Evolutionary conservation across 495 filamentous ascomycete genomes (phyloP).

Genomic region (Lasiosphaeris hirsuta): DNA sequence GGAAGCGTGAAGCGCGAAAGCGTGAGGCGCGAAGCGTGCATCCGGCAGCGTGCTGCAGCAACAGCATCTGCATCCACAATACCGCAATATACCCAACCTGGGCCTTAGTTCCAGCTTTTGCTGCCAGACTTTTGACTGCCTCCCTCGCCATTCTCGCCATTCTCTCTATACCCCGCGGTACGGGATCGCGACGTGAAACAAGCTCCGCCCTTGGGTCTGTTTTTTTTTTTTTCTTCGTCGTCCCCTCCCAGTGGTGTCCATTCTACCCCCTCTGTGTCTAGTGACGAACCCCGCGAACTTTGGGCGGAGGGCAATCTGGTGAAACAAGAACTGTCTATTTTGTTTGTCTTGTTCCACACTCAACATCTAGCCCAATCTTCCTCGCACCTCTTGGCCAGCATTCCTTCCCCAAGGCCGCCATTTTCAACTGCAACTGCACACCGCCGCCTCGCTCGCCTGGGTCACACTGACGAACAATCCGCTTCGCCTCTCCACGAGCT

Average conservation of each 20-base stretch:
- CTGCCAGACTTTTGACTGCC: conserved; percentile 11
- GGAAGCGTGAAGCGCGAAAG: too few species aligned
- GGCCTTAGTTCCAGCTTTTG: conserved; percentile 21
- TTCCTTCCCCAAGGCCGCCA: too few species aligned
- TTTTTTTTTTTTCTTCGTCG: background rate
- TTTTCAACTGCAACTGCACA: too few species aligned
- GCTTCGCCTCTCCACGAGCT: background rate
- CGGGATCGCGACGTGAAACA: conserved; percentile 20
- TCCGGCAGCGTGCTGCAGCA: conserved; percentile 13
- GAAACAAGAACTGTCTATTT: background rate
- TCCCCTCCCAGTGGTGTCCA: background rate
- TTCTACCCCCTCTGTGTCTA: background rate
- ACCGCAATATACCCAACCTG: conserved; percentile 24
- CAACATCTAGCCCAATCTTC: background rate
- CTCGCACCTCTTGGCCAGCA: too few species aligned
- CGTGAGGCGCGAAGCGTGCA: background rate
- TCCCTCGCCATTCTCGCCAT: background rate
- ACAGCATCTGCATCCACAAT: background rate
- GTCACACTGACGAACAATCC: background rate
- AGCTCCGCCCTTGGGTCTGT: conserved; percentile 16
- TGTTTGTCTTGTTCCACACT: conserved; percentile 4
- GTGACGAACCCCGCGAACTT: conserved; percentile 1
- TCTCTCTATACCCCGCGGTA: conserved; percentile 11
- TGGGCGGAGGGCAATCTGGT: too few species aligned
- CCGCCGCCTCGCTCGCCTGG: too few species aligned